Base-by-base conservation (phyloP, 2,329 filamentous ascomycete species). In the Ophiognomonia clavigignenti-juglandacearum region DNA sequence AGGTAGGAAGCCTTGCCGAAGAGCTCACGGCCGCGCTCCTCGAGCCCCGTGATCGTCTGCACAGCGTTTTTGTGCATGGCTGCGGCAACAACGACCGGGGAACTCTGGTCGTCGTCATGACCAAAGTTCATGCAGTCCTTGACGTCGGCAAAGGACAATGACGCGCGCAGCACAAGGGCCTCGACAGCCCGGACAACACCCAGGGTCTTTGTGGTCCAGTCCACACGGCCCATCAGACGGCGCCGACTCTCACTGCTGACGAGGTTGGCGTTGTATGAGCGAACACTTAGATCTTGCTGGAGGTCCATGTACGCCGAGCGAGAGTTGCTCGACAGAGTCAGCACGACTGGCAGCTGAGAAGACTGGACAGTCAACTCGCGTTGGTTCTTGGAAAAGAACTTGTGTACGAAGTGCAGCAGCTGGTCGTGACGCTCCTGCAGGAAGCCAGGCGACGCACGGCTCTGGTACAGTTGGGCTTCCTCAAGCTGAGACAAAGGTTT, bases 401-500 rank as follows among this genome's bases (percentile, higher is more conserved):
- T 71, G 60, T 80, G 79, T 51, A 85, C 64, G 23, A 84, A 65
- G 11, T 68, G 66, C 54, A 82, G 74, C 34, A 74, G 67, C 20
- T 68, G 64, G 6, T 53, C 34, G 23, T 70, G 64, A 2, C 70
- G 59, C 11, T 69, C 62, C 1, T 51, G 38, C 2, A 66, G 62
- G 24, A 64, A 58, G 9, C 59, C 51, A 9, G 63, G 59, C 2
- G 69, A 67, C 24, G 62, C 61, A 4, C 67, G 45, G 7, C 61
- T 61, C 7, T 60, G 59, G 19, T 61, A 64, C 4, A 60, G 54
- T 4, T 61, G 54, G 31, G 65, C 60, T 10, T 57, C 53, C 43
- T 72, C 68, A 6, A 60, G 60, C 10, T 57, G 53, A 3, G 63
- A 64, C 47, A 60, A 56, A 1, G 57, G 56, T 1, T 51, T 45